Percentiles rank a stretch among this genome's conserved stretches.
phyloP scores from a whole-genome alignment of 2,329 filamentous ascomycete species.

The Fusarium palustre region DNA sequence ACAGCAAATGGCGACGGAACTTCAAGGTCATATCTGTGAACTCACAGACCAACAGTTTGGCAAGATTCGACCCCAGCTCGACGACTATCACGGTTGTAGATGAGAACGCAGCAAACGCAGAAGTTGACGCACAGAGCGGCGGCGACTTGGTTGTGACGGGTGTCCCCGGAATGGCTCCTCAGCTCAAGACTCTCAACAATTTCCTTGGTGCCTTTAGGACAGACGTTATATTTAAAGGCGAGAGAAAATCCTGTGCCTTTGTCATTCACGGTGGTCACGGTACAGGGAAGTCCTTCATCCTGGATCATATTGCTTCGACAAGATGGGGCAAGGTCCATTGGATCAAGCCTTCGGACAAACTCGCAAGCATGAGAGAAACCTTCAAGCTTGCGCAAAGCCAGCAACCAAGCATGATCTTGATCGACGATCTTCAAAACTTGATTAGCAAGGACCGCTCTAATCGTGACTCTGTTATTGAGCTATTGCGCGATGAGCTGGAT shows the following conservation, averaged over 20 bases:
- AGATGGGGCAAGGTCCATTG: slow-evolving; percentile 78
- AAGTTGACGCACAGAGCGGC: slow-evolving; percentile 31
- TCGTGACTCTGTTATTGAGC: slow-evolving; percentile 62
- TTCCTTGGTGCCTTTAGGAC: slow-evolving; percentile 69
- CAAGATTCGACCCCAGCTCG: slow-evolving; percentile 56
- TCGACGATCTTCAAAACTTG: slow-evolving; percentile 81
- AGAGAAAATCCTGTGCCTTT: slow-evolving; percentile 66
- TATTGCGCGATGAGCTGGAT: slow-evolving; percentile 67
- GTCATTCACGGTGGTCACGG: slow-evolving; percentile 85
- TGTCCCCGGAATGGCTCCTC: slow-evolving; percentile 75
- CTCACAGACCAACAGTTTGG: slow-evolving; percentile 57
- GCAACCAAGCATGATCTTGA: slow-evolving; percentile 81
- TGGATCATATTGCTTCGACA: slow-evolving; percentile 74
- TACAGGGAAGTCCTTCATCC: slow-evolving; percentile 83
- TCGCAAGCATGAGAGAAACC: slow-evolving; percentile 69
- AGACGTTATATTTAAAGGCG: slow-evolving; percentile 46
- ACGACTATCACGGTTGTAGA: slow-evolving; percentile 55
- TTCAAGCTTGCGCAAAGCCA: slow-evolving; percentile 76
- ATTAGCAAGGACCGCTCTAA: slow-evolving; percentile 70
- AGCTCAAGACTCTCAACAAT: slow-evolving; percentile 74
- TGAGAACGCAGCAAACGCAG: slow-evolving; percentile 41
- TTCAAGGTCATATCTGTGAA: slow-evolving; percentile 72
- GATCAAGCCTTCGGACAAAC: slow-evolving; percentile 67
- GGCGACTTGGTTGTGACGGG: slow-evolving; percentile 61
- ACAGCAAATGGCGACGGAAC: slow-evolving; percentile 48